Evolutionary conservation across 176 grass and related monocot species (phyloP).

Genomic region (Puya raimondii): DNA sequence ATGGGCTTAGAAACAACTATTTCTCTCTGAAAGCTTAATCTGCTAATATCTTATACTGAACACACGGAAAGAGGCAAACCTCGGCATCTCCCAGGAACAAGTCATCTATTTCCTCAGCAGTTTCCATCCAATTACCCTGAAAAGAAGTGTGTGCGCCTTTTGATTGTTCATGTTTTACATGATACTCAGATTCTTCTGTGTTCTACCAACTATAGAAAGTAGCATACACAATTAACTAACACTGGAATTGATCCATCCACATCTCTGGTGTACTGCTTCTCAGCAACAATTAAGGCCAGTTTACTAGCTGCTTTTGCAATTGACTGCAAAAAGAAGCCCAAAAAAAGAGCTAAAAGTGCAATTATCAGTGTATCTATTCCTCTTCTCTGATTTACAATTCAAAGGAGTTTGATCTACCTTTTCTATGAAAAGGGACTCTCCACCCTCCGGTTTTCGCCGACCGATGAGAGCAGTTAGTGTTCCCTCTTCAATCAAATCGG

Average conservation of each 20-base stretch:
- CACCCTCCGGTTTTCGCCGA: conserved; percentile 46
- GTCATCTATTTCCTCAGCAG: conserved; percentile 81
- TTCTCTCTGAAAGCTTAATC: no score
- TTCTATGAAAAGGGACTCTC: conserved; percentile 61
- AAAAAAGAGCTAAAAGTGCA: not conserved
- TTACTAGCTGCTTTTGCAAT: conserved; percentile 46
- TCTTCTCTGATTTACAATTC: not conserved
- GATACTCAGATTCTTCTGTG: not conserved
- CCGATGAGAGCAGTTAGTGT: conserved; percentile 60
- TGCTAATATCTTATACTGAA: no score
- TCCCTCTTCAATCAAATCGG: conserved; percentile 65
- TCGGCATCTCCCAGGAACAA: conserved; percentile 86
- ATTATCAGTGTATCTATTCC: not conserved
- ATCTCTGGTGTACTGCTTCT: conserved; percentile 53
- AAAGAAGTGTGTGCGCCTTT: conserved; percentile 18
- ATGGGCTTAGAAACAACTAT: no score
- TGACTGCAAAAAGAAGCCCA: conserved; percentile 17
- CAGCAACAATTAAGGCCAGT: conserved; percentile 57
- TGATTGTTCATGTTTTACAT: conserved; percentile 17
- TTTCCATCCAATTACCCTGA: conserved; percentile 81
- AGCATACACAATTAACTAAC: conserved; percentile 71
- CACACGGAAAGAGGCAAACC: conserved; percentile 14
- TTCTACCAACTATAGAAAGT: not conserved
- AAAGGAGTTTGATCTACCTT: conserved; percentile 36
- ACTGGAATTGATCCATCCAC: conserved; percentile 74